phyloP scores from a whole-genome alignment of 768 basidiomycete species.

The Podaxis sp. region DNA sequence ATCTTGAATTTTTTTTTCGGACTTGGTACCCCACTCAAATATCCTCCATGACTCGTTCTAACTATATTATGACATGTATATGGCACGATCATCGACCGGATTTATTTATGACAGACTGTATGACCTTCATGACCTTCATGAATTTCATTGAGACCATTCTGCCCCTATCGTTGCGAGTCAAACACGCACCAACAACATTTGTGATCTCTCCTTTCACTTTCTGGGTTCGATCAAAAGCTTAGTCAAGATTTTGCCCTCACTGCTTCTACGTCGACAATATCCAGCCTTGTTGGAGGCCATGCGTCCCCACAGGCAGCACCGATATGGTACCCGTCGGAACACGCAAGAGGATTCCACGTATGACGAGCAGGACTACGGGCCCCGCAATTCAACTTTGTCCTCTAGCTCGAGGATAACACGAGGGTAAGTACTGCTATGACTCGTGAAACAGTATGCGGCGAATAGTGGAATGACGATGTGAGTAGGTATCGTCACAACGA shows the following conservation, averaged over 20 bases:
- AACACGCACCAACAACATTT: slow-evolving; percentile 4
- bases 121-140: too few species aligned
- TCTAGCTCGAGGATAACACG: not conserved
- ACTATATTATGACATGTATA: too few species aligned
- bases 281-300: slow-evolving; percentile 6
- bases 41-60: too few species aligned
- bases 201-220: not conserved
- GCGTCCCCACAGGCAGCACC: slow-evolving; percentile 5
- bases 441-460: not conserved
- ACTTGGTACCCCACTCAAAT: too few species aligned
- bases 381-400: not conserved
- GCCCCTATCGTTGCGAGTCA: not conserved
- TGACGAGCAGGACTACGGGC: not conserved
- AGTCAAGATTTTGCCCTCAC: slow-evolving; percentile 6
- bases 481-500: not conserved
- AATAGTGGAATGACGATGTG: not conserved
- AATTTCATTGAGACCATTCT: too few species aligned
- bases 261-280: not conserved
- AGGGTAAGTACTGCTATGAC: not conserved
- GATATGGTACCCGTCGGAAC: not conserved
- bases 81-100: too few species aligned
- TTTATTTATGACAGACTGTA: too few species aligned
- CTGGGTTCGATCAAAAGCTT: not conserved
- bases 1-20: too few species aligned
- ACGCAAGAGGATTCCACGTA: not conserved